These are phyloP conservation scores for Cladosporium oxysporum DNA, from an alignment of 2,329 filamentous ascomycete species.

Conservation along the genomic window DNA sequence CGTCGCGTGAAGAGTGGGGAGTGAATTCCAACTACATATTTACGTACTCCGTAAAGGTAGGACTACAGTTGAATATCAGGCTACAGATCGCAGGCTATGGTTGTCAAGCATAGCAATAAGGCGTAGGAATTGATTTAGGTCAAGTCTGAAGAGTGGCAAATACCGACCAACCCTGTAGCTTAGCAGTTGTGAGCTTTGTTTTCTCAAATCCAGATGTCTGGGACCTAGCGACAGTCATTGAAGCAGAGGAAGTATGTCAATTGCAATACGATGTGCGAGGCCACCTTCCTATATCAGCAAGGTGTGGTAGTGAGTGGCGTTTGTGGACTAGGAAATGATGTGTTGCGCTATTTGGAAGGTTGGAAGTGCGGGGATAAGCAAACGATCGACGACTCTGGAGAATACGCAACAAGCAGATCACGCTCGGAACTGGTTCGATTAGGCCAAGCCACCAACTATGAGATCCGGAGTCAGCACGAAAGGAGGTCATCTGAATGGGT, in stretches of 20 bases:
- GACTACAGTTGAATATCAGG: neutral
- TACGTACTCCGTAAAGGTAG: neutral
- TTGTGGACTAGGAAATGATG: neutral
- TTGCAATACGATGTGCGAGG: neutral
- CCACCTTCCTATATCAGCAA: neutral
- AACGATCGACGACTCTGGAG: neutral
- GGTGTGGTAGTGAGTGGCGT: neutral
- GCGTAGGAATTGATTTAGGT: neutral
- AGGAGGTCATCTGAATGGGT: neutral
- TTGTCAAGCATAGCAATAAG: neutral
- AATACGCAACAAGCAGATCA: neutral
- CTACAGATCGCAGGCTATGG: neutral
- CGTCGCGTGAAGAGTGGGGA: neutral
- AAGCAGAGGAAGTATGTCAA: neutral
- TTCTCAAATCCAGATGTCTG: neutral
- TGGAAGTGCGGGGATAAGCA: slow-evolving; percentile 2
- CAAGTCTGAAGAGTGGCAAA: neutral
- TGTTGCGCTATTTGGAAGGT: neutral
- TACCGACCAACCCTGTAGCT: neutral
- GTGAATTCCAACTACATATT: neutral
- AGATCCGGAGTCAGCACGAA: neutral
- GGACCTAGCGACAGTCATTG: neutral
- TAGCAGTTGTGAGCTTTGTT: neutral
- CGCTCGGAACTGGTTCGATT: neutral
- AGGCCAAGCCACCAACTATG: neutral